phyloP scores from a whole-genome alignment of 371 early-diverging fungal genomes.

The Capillidium rhysosporum region DNA sequence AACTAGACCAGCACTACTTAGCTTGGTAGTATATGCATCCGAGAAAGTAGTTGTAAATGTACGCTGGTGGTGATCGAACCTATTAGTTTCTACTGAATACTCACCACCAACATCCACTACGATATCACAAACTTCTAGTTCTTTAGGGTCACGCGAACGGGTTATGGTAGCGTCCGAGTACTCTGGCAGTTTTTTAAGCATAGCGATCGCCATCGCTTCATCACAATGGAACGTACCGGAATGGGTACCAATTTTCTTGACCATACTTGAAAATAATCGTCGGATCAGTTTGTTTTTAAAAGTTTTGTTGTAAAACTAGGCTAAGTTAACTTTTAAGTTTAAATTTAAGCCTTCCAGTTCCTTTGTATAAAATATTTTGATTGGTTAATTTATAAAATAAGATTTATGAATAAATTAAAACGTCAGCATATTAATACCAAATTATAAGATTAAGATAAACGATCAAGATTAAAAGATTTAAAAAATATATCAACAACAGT shows the following conservation, averaged over 20 bases:
- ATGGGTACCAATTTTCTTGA: constrained; percentile 6
- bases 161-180: constrained; percentile 52
- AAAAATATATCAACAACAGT: too few relatives aligned
- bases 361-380: too few relatives aligned
- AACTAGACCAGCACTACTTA: constrained; percentile 80
- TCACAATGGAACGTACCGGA: constrained; percentile 81
- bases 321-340: too few relatives aligned
- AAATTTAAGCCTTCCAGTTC: too few relatives aligned
- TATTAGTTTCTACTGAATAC: constrained; percentile 54
- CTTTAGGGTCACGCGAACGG: constrained; percentile 71
- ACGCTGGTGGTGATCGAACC: constrained; percentile 97
- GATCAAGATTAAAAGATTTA: too few relatives aligned
- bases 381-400: too few relatives aligned
- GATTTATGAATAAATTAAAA: too few relatives aligned
- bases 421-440: too few relatives aligned
- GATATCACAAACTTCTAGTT: constrained; percentile 62
- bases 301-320: too few relatives aligned
- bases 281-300: too few relatives aligned
- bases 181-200: constrained; percentile 50
- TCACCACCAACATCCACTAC: constrained; percentile 97
- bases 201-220: constrained; percentile 84
- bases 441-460: too few relatives aligned
- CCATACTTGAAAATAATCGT: too few relatives aligned
- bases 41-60: constrained; percentile 82
- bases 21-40: constrained; percentile 51